Base-by-base conservation (phyloP, 2,329 filamentous ascomycete genomes). In the Fusarium aywerte region DNA sequence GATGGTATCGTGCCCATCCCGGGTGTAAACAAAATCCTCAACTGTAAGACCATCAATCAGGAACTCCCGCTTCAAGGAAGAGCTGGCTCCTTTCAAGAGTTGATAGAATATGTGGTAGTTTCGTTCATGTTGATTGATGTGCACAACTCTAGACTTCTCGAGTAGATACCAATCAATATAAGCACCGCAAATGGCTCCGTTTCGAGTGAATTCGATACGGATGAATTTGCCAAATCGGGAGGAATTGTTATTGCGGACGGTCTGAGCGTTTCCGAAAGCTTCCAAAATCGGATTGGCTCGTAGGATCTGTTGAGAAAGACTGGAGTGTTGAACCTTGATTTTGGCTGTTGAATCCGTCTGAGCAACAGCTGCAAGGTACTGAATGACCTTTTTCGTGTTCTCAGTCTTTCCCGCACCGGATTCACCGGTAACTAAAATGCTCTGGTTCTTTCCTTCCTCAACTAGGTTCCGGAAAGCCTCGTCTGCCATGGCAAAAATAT, bases 81-180 rank as follows among this genome's bases (percentile, higher is more conserved):
- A 79, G 74, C 93, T 90, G 1, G 94, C 93, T 23, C 96, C 96
- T 70, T 91, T 92, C 5, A 99, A 83, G 16, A 99, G 85, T 78
- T 99, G 96, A 76, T 99, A 99, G 78, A 99, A 99, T 56, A 99
- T 85, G 77, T 99, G 96, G 76, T 99, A 99, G 74, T 96, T 99
- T 53, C 96, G 89, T 80, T 99, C 96, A 57, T 93, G 91, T 1
- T 87, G 76, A 74, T 96, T 97, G 63, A 97, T 87, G 39, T 90
- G 90, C 20, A 99, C 95, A 9, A 99, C 96, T 71, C 96, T 88
- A n/a, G 96, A 99, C 79, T 99, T 99, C 76, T 99, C 96, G 15
- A 99, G 83, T 1, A 99, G 84, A 79, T 98, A 99, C 96, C 96
- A 99, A 77, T 99, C 94, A 69, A 99, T 98, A 80, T 93, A 97